phyloP scores from a whole-genome alignment of 2,329 filamentous ascomycete species.

The Pseudocercospora crystallina region DNA sequence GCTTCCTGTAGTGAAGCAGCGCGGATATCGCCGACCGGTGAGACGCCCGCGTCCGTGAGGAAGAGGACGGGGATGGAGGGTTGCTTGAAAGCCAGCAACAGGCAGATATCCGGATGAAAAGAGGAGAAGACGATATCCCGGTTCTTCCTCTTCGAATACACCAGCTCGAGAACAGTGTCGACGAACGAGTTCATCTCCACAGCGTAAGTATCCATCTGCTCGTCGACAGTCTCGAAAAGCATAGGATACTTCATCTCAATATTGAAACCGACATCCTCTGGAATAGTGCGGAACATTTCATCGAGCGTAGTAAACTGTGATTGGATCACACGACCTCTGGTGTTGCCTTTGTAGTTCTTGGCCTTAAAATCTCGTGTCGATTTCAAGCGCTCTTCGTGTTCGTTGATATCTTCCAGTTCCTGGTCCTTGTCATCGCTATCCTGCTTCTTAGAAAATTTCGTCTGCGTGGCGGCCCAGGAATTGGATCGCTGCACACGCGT shows the following conservation, averaged over 20 bases:
- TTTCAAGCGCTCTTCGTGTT: constrained; percentile 76
- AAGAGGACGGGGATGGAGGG: constrained; percentile 95
- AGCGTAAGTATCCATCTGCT: constrained; percentile 95
- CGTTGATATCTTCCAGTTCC: neutral
- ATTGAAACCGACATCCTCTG: constrained; percentile 86
- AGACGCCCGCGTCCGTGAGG: constrained; percentile 83
- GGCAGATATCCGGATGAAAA: constrained; percentile 95
- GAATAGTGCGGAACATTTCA: constrained; percentile 84
- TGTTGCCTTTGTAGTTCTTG: constrained; percentile 95
- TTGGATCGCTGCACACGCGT: constrained; percentile 52
- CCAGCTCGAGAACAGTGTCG: constrained; percentile 84
- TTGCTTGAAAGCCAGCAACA: constrained; percentile 94
- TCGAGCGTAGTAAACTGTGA: constrained; percentile 93
- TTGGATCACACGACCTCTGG: constrained; percentile 90
- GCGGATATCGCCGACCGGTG: constrained; percentile 79
- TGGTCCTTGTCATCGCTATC: constrained; percentile 38
- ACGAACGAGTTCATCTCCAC: constrained; percentile 96
- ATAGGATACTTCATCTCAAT: constrained; percentile 99
- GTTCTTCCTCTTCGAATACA: constrained; percentile 78
- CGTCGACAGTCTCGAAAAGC: constrained; percentile 90
- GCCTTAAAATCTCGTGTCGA: constrained; percentile 93
- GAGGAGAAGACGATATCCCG: constrained; percentile 96
- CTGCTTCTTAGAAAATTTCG: neutral
- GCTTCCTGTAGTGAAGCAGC: constrained; percentile 93
- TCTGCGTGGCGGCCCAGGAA: constrained; percentile 53